Evolutionary conservation across 2,329 filamentous ascomycete genomes (phyloP), one percentile per base, ranked within the genome.

Genomic region (Pyrenochaeta sp.): DNA sequence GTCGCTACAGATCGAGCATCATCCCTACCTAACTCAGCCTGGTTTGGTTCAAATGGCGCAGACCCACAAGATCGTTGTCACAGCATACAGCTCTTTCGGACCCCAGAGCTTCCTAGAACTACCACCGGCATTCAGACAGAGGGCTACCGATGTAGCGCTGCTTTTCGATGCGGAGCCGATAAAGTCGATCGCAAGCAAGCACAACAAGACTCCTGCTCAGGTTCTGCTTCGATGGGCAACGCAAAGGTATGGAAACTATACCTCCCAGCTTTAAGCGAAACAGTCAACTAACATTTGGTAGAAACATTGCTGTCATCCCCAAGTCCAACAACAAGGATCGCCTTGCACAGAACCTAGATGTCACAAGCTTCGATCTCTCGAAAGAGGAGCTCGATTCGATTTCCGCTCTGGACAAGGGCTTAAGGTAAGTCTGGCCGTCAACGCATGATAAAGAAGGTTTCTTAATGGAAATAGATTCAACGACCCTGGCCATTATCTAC

Each of bases 181-280:
- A 71, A 83, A 80, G 59, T 68, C 61, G 35, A 80, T 92, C 51
- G 86, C 89, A 13, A 71, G 79, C 61, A 90, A 88, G 77, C 78
- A 89, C 57, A 76, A 76, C 69, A 90, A 88, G 78, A 83, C 84
- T 8, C 81, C 89, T 7, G 86, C 88, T 9, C 90, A 96, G 79
- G 79, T 96, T 23, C 79, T 96, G 51, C 80, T 96, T 58, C 81
- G 90, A 65, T 96, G 90, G 90, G 83, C 89, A 24, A 95, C 89
- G 7, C 90, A 34, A 20, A 34, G 31, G 31, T 34, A 34, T 22
- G 18, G 14, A 14, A 6, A 10, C 10, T 11, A 7, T n/a, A 32
- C 3, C 10, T 86, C 9, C 81, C 53, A 86, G 81, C 10, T 5
- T 21, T 8, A 8, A n/a, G 9, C 14, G 5, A 6, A n/a, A 18